Evolutionary conservation across 495 filamentous ascomycete genomes (phyloP).

Genomic region (Aspergillus sparsus): DNA sequence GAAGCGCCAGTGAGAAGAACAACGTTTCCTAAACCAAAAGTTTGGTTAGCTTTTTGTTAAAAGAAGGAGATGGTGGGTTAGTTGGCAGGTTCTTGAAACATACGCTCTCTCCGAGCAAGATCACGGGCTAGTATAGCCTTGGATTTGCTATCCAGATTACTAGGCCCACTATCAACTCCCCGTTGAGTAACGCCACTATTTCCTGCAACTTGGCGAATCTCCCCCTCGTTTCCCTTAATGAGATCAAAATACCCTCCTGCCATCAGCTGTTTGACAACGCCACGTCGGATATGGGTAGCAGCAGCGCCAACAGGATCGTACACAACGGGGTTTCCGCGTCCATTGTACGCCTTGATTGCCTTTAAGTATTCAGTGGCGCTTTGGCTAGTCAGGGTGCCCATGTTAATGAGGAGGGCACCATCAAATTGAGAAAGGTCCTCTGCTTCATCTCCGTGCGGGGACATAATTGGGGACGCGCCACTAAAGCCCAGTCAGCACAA

Average conservation of each 20-base stretch:
- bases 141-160: slow-evolving; percentile 52
- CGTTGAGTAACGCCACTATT: slow-evolving; percentile 62
- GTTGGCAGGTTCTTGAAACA: slow-evolving; percentile 11
- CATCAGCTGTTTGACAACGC: slow-evolving; percentile 71
- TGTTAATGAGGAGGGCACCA: slow-evolving; percentile 83
- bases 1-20: slow-evolving; percentile 82
- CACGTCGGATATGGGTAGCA: slow-evolving; percentile 72
- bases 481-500: slow-evolving; percentile 26
- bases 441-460: slow-evolving; percentile 81
- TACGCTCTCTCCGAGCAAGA: slow-evolving; percentile 64
- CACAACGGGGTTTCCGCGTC: slow-evolving; percentile 68
- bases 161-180: slow-evolving; percentile 80
- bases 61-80: slow-evolving; percentile 2
- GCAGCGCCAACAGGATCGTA: slow-evolving; percentile 93
- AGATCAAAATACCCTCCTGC: slow-evolving; percentile 74
- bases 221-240: slow-evolving; percentile 94
- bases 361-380: slow-evolving; percentile 65
- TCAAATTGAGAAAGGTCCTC: slow-evolving; percentile 67
- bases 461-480: slow-evolving; percentile 93
- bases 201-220: slow-evolving; percentile 72
- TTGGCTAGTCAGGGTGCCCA: slow-evolving; percentile 82
- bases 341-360: slow-evolving; percentile 78
- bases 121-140: slow-evolving; percentile 62
- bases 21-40: slow-evolving; percentile 51
- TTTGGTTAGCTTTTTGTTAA: background rate